Conservation (phyloP, 176 grass and related monocot genomes). For the Lolium multiflorum region DNA sequence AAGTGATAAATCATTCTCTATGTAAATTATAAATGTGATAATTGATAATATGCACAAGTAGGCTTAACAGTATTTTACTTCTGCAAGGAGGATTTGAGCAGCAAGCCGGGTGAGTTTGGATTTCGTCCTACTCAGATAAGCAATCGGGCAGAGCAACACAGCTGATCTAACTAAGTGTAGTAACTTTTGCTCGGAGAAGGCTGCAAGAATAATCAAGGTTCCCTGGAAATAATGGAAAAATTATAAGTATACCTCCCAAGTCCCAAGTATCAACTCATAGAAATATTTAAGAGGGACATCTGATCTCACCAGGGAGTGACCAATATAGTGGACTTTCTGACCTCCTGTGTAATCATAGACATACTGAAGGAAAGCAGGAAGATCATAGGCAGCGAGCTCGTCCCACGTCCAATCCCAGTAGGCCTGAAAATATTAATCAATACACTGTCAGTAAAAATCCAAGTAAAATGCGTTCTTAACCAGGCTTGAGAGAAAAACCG, state of each 20-base stretch:
- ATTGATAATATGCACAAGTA: not conserved
- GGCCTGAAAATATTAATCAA: slow-evolving; percentile 39
- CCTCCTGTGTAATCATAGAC: slow-evolving; percentile 50
- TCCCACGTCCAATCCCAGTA: slow-evolving; percentile 76
- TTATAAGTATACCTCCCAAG: slow-evolving; percentile 19
- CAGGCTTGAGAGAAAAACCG: slow-evolving; percentile 47
- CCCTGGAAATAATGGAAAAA: slow-evolving; percentile 43
- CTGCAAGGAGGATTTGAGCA: slow-evolving; percentile 45
- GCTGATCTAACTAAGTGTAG: slow-evolving; percentile 58
- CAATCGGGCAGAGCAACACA: slow-evolving; percentile 61
- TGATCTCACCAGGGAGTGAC: slow-evolving; percentile 61
- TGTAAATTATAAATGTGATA: slow-evolving; percentile 9
- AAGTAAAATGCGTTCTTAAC: slow-evolving; percentile 31
- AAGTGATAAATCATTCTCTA: not conserved
- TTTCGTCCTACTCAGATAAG: slow-evolving; percentile 51
- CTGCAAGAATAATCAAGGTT: slow-evolving; percentile 63
- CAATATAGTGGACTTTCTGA: slow-evolving; percentile 62
- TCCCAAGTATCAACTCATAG: not conserved
- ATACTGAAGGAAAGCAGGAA: slow-evolving; percentile 59
- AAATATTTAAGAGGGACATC: slow-evolving; percentile 22
- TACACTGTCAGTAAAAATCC: slow-evolving; percentile 24
- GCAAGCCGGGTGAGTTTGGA: slow-evolving; percentile 42
- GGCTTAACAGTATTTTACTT: slow-evolving; percentile 43
- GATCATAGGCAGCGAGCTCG: slow-evolving; percentile 62
- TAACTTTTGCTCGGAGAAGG: slow-evolving; percentile 60